Conservation (phyloP, 2,329 filamentous ascomycete genomes). For the Hymenoscyphus scutula region DNA sequence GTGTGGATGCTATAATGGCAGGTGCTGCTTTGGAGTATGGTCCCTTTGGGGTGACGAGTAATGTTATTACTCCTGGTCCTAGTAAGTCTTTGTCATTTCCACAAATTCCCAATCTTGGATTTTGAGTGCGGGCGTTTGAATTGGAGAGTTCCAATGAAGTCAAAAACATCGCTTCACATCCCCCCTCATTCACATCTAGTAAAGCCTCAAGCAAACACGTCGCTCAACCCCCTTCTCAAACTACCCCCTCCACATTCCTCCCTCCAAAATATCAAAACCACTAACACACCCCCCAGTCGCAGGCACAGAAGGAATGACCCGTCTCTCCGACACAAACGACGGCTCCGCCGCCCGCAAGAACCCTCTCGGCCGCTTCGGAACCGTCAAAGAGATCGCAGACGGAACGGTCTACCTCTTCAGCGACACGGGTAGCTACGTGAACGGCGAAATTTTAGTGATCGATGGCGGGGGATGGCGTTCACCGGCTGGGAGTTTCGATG, state of each 20-base stretch:
- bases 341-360: constrained; percentile 35
- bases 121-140: too few species aligned
- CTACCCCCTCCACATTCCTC: background rate
- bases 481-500: constrained; percentile 22
- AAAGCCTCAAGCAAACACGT: background rate
- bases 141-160: too few species aligned
- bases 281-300: constrained; percentile 53
- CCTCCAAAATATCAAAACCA: background rate
- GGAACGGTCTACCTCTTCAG: constrained; percentile 88
- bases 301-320: constrained; percentile 76
- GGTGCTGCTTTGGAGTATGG: constrained; percentile 86
- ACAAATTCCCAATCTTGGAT: too few species aligned
- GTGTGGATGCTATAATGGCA: constrained; percentile 79
- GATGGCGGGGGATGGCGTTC: constrained; percentile 47
- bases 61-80: constrained; percentile 81
- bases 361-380: constrained; percentile 74
- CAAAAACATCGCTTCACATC: background rate
- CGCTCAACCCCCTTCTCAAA: background rate
- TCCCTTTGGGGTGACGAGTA: constrained; percentile 80
- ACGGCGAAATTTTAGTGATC: constrained; percentile 76
- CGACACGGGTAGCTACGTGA: constrained; percentile 82
- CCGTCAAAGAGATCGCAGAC: constrained; percentile 85
- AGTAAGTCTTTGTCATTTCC: constrained; percentile 18
- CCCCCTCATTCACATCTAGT: background rate
- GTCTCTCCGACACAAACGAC: constrained; percentile 44